phyloP scores from a whole-genome alignment of 2,329 filamentous ascomycete genomes.

The Neobulgaria alba region DNA sequence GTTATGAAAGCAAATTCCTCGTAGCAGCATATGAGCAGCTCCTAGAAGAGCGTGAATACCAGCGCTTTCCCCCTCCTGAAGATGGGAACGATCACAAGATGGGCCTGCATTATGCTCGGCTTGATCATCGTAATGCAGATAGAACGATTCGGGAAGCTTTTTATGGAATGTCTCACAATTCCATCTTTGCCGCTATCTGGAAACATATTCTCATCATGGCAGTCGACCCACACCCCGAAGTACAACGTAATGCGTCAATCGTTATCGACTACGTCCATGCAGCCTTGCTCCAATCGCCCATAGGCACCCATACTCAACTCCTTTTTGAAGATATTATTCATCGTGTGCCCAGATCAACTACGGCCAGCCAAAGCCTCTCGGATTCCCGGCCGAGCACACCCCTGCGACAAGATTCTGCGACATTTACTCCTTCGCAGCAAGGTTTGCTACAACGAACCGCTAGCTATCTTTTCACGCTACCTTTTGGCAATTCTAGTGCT shows the following conservation, averaged over 20 bases:
- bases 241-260: conserved; percentile 75
- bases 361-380: conserved; percentile 24
- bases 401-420: conserved; percentile 19
- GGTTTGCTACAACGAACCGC: conserved; percentile 55
- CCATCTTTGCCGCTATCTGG: conserved; percentile 89
- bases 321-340: conserved; percentile 66
- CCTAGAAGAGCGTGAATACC: conserved; percentile 68
- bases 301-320: conserved; percentile 60
- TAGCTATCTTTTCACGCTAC: conserved; percentile 50
- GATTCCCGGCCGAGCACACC: conserved; percentile 27
- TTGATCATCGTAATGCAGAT: conserved; percentile 46
- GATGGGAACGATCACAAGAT: conserved; percentile 51
- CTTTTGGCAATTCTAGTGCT: conserved; percentile 35
- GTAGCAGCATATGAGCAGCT: conserved; percentile 90
- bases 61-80: conserved; percentile 45
- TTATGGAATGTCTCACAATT: conserved; percentile 68
- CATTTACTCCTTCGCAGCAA: conserved; percentile 40
- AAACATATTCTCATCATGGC: conserved; percentile 85
- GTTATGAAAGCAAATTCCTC: conserved; percentile 86
- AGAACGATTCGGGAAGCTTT: conserved; percentile 48
- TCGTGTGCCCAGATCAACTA: conserved; percentile 39
- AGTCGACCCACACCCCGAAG: conserved; percentile 89
- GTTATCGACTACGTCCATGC: conserved; percentile 82
- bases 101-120: conserved; percentile 52
- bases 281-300: conserved; percentile 65